Base-by-base conservation (phyloP, 345 rosid genomes). In the Dipteronia dyeriana region DNA sequence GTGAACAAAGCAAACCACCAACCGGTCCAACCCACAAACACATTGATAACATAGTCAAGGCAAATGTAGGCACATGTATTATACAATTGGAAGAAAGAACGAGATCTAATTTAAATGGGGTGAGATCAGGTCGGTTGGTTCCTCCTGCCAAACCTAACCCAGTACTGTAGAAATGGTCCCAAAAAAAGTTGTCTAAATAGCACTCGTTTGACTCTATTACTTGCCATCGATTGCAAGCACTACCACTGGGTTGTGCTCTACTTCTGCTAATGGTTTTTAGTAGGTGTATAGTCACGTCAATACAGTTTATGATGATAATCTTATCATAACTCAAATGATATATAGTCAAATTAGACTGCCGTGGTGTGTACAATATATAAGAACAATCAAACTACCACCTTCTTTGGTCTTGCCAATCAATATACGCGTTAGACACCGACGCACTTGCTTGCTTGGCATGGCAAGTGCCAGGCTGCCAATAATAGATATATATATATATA, bases 251-350 rank as follows among this genome's bases (percentile, higher is more conserved):
- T 31, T 75, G 23, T 5, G 0, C 53, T 26, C 16, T 16, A 9
- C 49, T 68, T 76, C 1, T 12, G 71, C 31, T 34, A 45, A 4
- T 26, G 61, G 59, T 57, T 19, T 57, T 57, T 57, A 19, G 20
- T 76, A 14, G 74, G 68, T 20, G 73, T 12, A 56, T 71, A 17
- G 73, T 80, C 77, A 71, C 20, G 57, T 71, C 69, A 39, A 45
- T 43, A 49, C 53, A 43, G 65, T 71, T 76, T 16, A 53, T 43
- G 63, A 64, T 19, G 49, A 39, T 60, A 23, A 72, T 59, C 3
- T 41, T 12, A 23, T 59, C 2, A 43, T 45, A 68, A 41, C 38
- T 25, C 39, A 73, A 29, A 60, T 29, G 7, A 29, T 45, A 1
- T 10, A 5, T 9, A 51, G 72, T 75, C 78, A 67, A 76, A 67